A percentile compares a stretch with the other conserved stretches of the same genome.
These are phyloP conservation scores for Sclerotinia sclerotiorum DNA, from an alignment of 2,329 filamentous ascomycete species.

Conservation along the genomic window DNA sequence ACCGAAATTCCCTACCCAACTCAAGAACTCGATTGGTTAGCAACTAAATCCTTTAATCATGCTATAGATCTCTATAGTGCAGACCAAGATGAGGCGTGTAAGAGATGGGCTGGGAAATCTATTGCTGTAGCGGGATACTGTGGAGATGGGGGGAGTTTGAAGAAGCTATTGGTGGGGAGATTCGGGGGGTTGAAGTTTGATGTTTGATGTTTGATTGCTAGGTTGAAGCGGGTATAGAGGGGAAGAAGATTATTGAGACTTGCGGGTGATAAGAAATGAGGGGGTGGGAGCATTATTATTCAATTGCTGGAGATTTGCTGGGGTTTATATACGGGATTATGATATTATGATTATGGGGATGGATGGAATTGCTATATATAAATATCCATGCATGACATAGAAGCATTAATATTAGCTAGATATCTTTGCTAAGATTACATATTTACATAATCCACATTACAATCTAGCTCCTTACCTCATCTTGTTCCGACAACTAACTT, in stretches of 20 bases:
- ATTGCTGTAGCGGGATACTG: conserved; percentile 39
- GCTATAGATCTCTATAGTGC: conserved; percentile 64
- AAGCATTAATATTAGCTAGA: no score
- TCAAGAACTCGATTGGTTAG: conserved; percentile 75
- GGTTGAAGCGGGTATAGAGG: neutral
- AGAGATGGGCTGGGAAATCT: conserved; percentile 43
- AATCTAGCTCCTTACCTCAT: no score
- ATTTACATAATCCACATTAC: no score
- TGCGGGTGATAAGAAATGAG: no score
- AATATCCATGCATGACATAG: no score
- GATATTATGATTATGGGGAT: no score
- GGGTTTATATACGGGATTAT: no score
- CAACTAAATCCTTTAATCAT: conserved; percentile 67
- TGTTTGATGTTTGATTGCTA: neutral
- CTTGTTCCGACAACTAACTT: no score
- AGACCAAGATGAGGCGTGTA: conserved; percentile 55
- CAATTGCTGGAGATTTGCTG: no score
- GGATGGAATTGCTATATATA: no score
- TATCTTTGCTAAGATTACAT: no score
- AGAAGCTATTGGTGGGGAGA: conserved; percentile 21
- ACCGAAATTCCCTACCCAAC: conserved; percentile 56
- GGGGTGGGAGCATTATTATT: neutral
- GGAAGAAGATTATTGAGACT: no score
- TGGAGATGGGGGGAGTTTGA: conserved; percentile 36
- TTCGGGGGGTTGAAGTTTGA: conserved; percentile 6